Conservation (phyloP, 2,329 filamentous ascomycete genomes). For the Epichloe baconii region DNA sequence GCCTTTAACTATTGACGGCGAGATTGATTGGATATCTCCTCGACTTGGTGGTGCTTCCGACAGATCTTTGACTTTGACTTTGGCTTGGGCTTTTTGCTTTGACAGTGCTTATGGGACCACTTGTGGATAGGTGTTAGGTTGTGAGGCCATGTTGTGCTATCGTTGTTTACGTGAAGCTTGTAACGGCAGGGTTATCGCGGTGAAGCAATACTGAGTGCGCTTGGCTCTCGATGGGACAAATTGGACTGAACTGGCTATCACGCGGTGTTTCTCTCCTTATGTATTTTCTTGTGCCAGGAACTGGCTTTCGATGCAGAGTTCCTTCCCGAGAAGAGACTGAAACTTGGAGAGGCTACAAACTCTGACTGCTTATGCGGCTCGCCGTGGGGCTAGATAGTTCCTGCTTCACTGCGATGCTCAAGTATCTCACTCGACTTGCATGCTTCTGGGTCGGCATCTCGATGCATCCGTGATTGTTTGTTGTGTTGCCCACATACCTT, state of each 20-base stretch:
- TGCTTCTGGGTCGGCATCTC: neutral
- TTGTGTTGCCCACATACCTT: neutral
- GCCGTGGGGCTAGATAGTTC: neutral
- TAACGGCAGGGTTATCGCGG: too few relatives aligned
- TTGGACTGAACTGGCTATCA: too few relatives aligned
- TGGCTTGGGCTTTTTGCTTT: neutral
- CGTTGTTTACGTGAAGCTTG: too few relatives aligned
- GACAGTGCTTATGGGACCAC: neutral
- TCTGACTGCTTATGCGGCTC: neutral
- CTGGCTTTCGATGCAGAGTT: neutral
- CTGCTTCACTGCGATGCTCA: neutral
- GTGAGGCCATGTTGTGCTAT: neutral
- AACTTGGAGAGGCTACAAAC: neutral
- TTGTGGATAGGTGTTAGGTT: too few relatives aligned
- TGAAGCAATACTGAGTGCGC: too few relatives aligned
- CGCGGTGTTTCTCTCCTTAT: neutral
- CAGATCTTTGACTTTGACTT: constrained; percentile 8
- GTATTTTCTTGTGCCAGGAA: too few relatives aligned
- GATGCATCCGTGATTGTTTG: neutral
- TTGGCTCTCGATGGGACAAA: too few relatives aligned
- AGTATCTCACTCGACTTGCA: neutral
- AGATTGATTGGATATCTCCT: constrained; percentile 12
- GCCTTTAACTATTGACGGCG: constrained; percentile 12
- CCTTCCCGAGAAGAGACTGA: neutral
- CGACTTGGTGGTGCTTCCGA: constrained; percentile 18